Base-by-base conservation (phyloP, 768 basidiomycete species). In the Tephrocybe rancida region DNA sequence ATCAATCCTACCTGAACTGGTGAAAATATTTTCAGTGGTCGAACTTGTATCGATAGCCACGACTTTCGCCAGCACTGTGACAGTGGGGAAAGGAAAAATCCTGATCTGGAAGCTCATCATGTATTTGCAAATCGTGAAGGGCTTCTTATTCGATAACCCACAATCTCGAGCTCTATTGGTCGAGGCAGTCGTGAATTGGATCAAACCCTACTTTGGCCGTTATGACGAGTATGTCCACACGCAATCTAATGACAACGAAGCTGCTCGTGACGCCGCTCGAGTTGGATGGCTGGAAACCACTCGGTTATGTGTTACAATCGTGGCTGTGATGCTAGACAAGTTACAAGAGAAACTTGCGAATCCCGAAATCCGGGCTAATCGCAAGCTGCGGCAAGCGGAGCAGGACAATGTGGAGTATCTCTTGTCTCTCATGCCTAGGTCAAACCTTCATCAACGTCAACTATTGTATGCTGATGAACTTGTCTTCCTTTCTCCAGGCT, bases 41-140 rank as follows among this genome's bases (percentile, higher is more conserved):
- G 95, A 98, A 65, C 84, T 97, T 9, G 92, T 95, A 22, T 85
- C 90, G 11, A 83, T 95, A 55, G 87, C 86, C 10, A 92, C 93
- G 16, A 84, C 84, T 14, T 98, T 98, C 70, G 90, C 91, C 5
- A 92, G 93, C 52, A 85, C 93, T 6, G 81, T 95, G 43, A 83
- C 83, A 6, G 77, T 80, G 7, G 80, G 79, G 26, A 94, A 88
- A 66, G 92, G 95, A 24, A 94, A 91, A 66, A 90, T 95, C 42
- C 84, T 92, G 48, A 87, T 94, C 50, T 93, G 93, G 88, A 95
- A 95, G 69, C 79, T 98, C 42, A 88, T 96, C 61, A 88, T 97
- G 85, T 92, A 95, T 64, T 78, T 95, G 32, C 94, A 96, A 63
- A 84, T 98, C 54, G 91, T 94, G 22, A 90, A 91, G 62, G 86